Conservation (phyloP, 176 grass and related monocot species). For the Oryza officinalis region DNA sequence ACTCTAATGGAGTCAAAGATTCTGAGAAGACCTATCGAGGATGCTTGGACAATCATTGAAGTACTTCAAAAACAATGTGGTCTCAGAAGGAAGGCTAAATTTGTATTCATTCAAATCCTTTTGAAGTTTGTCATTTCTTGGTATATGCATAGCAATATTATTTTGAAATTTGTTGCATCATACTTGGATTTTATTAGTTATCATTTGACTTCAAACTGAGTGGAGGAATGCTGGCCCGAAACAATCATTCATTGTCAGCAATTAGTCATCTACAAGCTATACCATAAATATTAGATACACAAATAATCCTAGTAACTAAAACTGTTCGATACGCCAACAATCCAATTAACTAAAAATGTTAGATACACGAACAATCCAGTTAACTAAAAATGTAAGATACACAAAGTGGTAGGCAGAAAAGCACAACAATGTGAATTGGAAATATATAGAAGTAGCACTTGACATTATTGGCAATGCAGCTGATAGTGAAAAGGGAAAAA, state of each 20-base stretch:
- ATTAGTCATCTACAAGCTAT: not conserved
- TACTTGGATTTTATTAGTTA: not conserved
- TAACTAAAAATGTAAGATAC: no score
- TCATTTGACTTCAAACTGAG: constrained; percentile 24
- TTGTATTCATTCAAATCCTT: not conserved
- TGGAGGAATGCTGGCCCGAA: not conserved
- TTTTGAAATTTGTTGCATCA: not conserved
- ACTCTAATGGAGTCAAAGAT: constrained; percentile 44
- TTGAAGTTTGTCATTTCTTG: not conserved
- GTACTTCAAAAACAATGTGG: not conserved
- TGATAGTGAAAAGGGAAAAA: no score
- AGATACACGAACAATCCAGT: no score
- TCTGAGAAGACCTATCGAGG: not conserved
- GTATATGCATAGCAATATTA: no score
- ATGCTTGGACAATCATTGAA: not conserved
- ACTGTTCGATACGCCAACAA: no score
- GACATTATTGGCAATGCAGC: no score
- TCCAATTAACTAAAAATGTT: no score
- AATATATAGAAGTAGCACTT: no score
- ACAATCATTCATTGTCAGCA: constrained; percentile 32
- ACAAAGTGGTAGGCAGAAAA: no score
- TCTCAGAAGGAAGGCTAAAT: not conserved
- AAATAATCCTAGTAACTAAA: no score
- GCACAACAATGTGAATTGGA: no score
- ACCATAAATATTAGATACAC: no score